Evolutionary conservation across 2,329 filamentous ascomycete species (phyloP).

Genomic region (Aspergillus pseudoglaucus): DNA sequence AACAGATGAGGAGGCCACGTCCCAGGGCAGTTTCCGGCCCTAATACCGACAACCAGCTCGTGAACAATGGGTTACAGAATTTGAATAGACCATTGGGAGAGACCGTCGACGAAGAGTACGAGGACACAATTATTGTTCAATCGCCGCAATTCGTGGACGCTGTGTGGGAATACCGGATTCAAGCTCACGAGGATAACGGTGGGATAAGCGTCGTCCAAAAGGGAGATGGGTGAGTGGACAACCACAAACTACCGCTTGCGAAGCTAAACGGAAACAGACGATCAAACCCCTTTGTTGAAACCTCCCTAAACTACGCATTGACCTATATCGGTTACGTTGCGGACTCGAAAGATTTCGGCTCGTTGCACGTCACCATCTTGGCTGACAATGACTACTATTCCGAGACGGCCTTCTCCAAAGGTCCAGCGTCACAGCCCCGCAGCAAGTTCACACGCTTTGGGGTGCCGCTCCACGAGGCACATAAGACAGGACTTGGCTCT

Average conservation of each 20-base stretch:
- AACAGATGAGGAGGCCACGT: conserved; percentile 43
- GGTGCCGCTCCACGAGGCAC: conserved; percentile 66
- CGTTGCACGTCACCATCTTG: conserved; percentile 74
- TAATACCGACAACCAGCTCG: neutral
- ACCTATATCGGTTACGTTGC: conserved; percentile 61
- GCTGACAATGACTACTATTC: conserved; percentile 98
- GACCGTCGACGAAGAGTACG: conserved; percentile 49
- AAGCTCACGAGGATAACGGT: conserved; percentile 62
- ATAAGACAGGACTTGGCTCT: conserved; percentile 94
- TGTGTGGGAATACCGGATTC: conserved; percentile 80
- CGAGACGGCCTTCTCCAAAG: conserved; percentile 45
- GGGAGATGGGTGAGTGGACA: conserved; percentile 27
- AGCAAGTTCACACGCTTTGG: conserved; percentile 68
- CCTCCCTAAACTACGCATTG: conserved; percentile 77
- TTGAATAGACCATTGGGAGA: conserved; percentile 6
- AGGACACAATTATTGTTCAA: conserved; percentile 71
- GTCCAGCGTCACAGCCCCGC: conserved; percentile 20
- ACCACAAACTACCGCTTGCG: conserved; percentile 1
- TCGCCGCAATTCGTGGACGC: conserved; percentile 88
- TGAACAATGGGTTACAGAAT: conserved; percentile 3
- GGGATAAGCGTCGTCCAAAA: conserved; percentile 72
- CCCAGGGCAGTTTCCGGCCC: conserved; percentile 6
- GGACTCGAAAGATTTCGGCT: conserved; percentile 52
- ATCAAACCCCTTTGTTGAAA: conserved; percentile 85
- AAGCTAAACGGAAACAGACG: conserved; percentile 34